Base-by-base conservation (phyloP, 2,329 filamentous ascomycete species). In the Capronia epimyces region DNA sequence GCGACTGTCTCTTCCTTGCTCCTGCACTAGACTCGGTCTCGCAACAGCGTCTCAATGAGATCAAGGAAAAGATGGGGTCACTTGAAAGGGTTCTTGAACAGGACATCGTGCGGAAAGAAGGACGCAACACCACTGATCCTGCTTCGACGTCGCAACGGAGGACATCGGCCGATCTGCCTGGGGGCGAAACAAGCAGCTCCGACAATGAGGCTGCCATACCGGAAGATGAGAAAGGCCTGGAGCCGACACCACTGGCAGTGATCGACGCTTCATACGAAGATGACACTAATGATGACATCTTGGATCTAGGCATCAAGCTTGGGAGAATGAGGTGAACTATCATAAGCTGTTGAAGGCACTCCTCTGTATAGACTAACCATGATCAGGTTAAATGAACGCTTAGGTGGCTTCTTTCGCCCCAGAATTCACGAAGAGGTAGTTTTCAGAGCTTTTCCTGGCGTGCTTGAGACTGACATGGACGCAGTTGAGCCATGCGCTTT, bases 1-100 rank as follows among this genome's bases (percentile, higher is more conserved):
- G 76, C 20, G 75, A 79, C 16, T 81, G 78, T 59, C 63, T 86
- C 31, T 87, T 86, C 63, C 74, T 88, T 29, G 79, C 81, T 1
- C 78, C 81, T 0, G 77, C 81, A 18, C 71, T 86, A n/a, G 85
- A 89, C 65, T 77, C 84, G 53, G 80, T 79, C 6, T 81, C 81
- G 46, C 83, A 87, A 66, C 75, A 83, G 60, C 83, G 82, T 60
- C 73, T 89, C 47, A 84, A 83, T 3, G 83, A 88, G 62, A 83
- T 89, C 65, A 89, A 89, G 69, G 86, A 89, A 66, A 84, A 84
- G 67, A 86, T 89, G 67, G 84, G 84, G 21, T 80, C 79, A 7
- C 69, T 89, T 15, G 86, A 89, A 68, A 75, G 81, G 46, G 79
- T 82, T 49, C 73, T 89, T 4, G 86, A 88, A 66, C 72, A 81